Base-by-base conservation (phyloP, 2,329 filamentous ascomycete species). In the Monilinia polystroma region DNA sequence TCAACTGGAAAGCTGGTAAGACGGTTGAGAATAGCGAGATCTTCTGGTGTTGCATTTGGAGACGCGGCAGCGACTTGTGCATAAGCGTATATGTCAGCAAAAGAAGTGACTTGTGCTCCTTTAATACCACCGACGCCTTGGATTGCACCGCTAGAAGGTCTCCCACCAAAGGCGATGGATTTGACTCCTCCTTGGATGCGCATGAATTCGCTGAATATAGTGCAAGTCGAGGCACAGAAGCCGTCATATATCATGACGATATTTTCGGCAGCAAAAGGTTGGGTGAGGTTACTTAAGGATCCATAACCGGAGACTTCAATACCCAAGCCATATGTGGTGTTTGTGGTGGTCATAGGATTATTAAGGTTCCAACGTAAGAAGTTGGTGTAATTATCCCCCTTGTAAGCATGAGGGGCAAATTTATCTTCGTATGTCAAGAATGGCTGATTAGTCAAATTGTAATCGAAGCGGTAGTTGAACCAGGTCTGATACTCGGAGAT, bases 111-210 rank as follows among this genome's bases (percentile, higher is more conserved):
- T 67, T 82, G 79, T 0, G 79, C 78, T 43, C 88, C 88, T 72
- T 88, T 87, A 58, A 86, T 82, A n/a, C 87, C 88, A n/a, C 87
- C 87, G 23, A 89, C 80, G 5, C 81, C 82, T 78, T 89, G 86
- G 79, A 88, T 90, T 0, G 83, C 81, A 0, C 78, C 77, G 0
- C 79, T 72, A 14, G 78, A 76, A 0, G 87, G 83, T 1, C 85
- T 83, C 1, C 89, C 89, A 12, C 89, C 88, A 32, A 87, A 78
- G 1, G 81, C 80, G 56, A 89, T 80, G 47, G 83, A 84, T 69
- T 83, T 83, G 2, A 89, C 82, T 29, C 83, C 81, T 43, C 79
- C 80, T 66, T 80, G 78, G 67, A 79, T 76, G 8, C 81, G 80
- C 79, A 88, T 81, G 32, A 87, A 79, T 55, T 85, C 81, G 16